Evolutionary conservation across 306 rosid genomes (phyloP).

Genomic region (Carpinus viminea): DNA sequence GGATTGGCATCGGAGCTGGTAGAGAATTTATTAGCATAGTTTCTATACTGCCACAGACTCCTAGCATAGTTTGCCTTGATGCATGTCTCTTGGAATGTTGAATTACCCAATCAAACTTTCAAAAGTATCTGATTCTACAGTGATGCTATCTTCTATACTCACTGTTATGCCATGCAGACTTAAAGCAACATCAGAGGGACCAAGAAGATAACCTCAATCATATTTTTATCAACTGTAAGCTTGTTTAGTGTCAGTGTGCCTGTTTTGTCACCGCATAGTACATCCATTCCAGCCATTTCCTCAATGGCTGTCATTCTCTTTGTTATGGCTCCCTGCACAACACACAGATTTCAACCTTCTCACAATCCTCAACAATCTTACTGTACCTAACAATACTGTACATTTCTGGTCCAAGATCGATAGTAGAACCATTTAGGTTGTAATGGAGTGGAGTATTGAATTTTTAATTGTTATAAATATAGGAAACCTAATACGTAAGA

Average conservation of each 20-base stretch:
- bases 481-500: no score
- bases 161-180: background rate
- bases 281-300: slow-evolving; percentile 90
- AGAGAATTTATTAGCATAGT: no score
- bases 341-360: no score
- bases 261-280: slow-evolving; percentile 74
- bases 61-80: background rate
- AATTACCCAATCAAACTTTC: background rate
- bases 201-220: slow-evolving; percentile 54
- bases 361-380: no score
- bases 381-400: no score
- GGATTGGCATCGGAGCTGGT: background rate
- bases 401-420: no score
- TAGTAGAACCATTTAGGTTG: no score
- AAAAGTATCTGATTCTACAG: background rate
- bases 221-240: slow-evolving; percentile 69
- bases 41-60: background rate
- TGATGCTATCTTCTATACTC: background rate
- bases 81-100: background rate
- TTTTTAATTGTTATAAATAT: no score
- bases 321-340: slow-evolving; percentile 74
- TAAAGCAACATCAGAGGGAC: slow-evolving; percentile 1
- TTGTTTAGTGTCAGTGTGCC: slow-evolving; percentile 78
- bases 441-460: no score
- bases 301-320: slow-evolving; percentile 87